Conservation (phyloP, 805 yeast genomes). For the Sugiyamaella lignohabitans region DNA sequence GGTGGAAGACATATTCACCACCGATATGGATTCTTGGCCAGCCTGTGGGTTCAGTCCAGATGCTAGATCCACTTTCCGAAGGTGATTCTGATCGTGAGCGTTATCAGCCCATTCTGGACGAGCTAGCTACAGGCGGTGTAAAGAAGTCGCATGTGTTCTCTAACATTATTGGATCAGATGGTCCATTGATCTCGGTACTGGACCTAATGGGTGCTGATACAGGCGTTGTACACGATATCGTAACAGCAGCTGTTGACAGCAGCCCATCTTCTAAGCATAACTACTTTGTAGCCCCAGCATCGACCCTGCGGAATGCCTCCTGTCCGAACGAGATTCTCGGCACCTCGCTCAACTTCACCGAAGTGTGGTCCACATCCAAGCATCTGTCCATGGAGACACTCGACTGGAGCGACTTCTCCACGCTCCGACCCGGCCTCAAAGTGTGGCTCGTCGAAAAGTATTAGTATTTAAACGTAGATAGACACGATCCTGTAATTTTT, state of each 20-base stretch:
- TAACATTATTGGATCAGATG: background rate
- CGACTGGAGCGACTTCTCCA: slow-evolving; percentile 41
- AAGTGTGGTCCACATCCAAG: slow-evolving; percentile 24
- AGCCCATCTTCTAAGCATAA: slow-evolving; percentile 13
- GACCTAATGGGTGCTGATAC: slow-evolving; percentile 47
- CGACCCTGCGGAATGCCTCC: slow-evolving; percentile 13
- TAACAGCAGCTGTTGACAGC: slow-evolving; percentile 10
- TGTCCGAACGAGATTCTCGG: slow-evolving; percentile 1
- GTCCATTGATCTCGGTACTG: slow-evolving; percentile 19
- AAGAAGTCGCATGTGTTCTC: no score
- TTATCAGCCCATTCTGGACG: slow-evolving; percentile 13
- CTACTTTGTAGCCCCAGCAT: slow-evolving; percentile 38
- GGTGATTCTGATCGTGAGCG: slow-evolving; percentile 10
- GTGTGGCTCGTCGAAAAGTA: slow-evolving; percentile 26
- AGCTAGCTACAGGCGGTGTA: background rate
- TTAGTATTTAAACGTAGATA: no score
- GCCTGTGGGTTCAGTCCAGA: slow-evolving; percentile 21
- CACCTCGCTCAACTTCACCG: slow-evolving; percentile 7
- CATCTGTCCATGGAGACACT: slow-evolving; percentile 75
- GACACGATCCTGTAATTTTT: background rate
- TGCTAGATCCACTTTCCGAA: slow-evolving; percentile 18
- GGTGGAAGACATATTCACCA: slow-evolving; percentile 95
- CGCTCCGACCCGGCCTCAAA: slow-evolving; percentile 51
- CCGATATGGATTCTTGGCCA: slow-evolving; percentile 74
- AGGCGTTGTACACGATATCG: slow-evolving; percentile 25